Percentiles rank a stretch among this genome's conserved stretches.
Evolutionary conservation across 345 rosid species (phyloP).

Genomic region (Linum lewisii): DNA sequence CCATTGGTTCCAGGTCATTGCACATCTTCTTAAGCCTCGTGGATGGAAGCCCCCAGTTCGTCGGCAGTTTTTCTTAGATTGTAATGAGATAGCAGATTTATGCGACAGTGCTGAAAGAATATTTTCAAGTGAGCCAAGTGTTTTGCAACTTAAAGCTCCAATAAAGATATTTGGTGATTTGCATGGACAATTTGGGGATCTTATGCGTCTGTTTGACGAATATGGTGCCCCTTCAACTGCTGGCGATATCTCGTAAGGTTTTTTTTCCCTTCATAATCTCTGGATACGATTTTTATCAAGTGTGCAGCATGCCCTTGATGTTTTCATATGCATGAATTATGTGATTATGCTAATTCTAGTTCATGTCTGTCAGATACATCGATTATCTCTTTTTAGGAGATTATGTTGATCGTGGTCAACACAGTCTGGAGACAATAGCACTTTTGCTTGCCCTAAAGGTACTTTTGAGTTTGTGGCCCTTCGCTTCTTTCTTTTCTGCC

Average conservation of each 20-base stretch:
- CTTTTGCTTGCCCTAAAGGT: slow-evolving; percentile 98
- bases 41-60: slow-evolving; percentile 98
- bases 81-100: slow-evolving; percentile 93
- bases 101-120: slow-evolving; percentile 83
- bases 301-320: neutral
- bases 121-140: slow-evolving; percentile 79
- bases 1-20: slow-evolving; percentile 45
- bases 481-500: neutral
- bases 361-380: slow-evolving; percentile 60
- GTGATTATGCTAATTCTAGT: slow-evolving; percentile 14
- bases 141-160: slow-evolving; percentile 81
- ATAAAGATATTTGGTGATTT: slow-evolving; percentile 94
- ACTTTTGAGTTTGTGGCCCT: slow-evolving; percentile 8
- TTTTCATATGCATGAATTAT: too few species aligned
- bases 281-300: too few species aligned
- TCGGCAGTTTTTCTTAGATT: slow-evolving; percentile 87
- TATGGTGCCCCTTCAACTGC: slow-evolving; percentile 98
- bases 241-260: slow-evolving; percentile 95
- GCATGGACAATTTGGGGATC: slow-evolving; percentile 99
- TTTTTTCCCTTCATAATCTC: neutral
- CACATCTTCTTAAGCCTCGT: slow-evolving; percentile 87
- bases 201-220: slow-evolving; percentile 97
- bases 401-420: slow-evolving; percentile 98
- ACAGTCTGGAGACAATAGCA: slow-evolving; percentile 88
- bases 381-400: slow-evolving; percentile 99